phyloP scores from a whole-genome alignment of 257 asterid species.

The Perilla frutescens region DNA sequence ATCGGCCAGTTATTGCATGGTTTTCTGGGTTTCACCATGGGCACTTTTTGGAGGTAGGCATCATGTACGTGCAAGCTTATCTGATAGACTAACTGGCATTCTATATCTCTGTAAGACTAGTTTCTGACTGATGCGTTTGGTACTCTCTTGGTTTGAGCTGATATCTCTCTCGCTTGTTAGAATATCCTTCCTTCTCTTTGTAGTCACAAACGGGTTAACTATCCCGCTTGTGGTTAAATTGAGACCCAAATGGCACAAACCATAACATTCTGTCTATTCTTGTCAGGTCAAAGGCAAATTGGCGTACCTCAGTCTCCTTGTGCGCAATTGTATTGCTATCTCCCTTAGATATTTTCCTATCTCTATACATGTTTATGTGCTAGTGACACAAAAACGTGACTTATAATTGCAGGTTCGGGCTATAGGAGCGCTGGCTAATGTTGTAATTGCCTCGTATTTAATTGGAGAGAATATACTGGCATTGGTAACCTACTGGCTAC shows the following conservation, averaged over 20 bases:
- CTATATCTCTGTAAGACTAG: slow-evolving; percentile 23
- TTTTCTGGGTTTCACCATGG: slow-evolving; percentile 87
- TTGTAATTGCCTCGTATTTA: slow-evolving; percentile 76
- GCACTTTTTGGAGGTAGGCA: slow-evolving; percentile 88
- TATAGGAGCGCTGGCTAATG: slow-evolving; percentile 79
- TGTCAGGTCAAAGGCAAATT: slow-evolving; percentile 71
- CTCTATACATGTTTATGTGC: slow-evolving; percentile 21
- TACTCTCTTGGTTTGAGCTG: background rate
- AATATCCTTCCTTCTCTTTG: slow-evolving; percentile 22
- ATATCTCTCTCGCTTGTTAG: background rate
- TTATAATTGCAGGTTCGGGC: slow-evolving; percentile 80
- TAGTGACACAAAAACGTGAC: slow-evolving; percentile 13
- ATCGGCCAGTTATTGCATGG: slow-evolving; percentile 83
- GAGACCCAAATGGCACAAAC: background rate
- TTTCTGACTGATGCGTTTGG: slow-evolving; percentile 7
- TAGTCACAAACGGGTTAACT: slow-evolving; percentile 8
- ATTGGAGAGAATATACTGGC: slow-evolving; percentile 92
- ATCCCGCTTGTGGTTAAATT: background rate
- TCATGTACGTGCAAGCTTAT: slow-evolving; percentile 22
- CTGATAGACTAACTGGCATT: background rate
- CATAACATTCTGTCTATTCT: slow-evolving; percentile 20
- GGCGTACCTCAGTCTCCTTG: slow-evolving; percentile 75
- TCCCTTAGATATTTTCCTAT: slow-evolving; percentile 33
- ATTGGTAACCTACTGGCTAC: slow-evolving; percentile 54
- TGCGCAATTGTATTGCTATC: slow-evolving; percentile 71